Conservation (phyloP, 2,329 filamentous ascomycete species). For the Alternaria rosae region DNA sequence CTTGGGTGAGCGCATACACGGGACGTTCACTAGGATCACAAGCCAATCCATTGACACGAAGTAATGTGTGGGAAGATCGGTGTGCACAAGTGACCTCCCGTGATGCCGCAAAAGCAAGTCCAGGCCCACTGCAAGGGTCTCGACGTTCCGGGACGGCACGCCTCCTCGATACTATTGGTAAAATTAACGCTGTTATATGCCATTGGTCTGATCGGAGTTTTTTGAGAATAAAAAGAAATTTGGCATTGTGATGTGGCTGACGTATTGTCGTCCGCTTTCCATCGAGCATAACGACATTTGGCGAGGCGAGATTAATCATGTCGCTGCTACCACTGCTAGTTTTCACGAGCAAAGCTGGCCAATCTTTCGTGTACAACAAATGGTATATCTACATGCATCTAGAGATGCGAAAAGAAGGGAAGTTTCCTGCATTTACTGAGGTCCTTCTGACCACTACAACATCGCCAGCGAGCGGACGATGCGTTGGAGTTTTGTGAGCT, state of each 20-base stretch:
- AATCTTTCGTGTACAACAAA: neutral
- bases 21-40: neutral
- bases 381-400: neutral
- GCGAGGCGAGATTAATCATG: too few species aligned
- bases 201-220: neutral
- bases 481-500: neutral
- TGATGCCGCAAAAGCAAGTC: conserved; percentile 2
- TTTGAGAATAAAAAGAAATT: neutral
- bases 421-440: neutral
- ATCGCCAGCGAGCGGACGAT: neutral
- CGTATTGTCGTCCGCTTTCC: neutral
- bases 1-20: neutral
- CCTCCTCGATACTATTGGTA: neutral
- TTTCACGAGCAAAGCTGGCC: neutral
- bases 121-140: neutral
- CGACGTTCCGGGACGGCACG: neutral
- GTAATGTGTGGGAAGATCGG: neutral
- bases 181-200: neutral
- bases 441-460: neutral
- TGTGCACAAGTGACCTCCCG: neutral
- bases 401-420: neutral
- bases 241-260: neutral
- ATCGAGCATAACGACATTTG: neutral
- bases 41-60: neutral
- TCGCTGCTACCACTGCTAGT: neutral